A percentile compares a stretch with the other conserved stretches of the same genome.
Conservation (phyloP, 2,329 filamentous ascomycete genomes). For the Ophiognomonia clavigignenti-juglandacearum region DNA sequence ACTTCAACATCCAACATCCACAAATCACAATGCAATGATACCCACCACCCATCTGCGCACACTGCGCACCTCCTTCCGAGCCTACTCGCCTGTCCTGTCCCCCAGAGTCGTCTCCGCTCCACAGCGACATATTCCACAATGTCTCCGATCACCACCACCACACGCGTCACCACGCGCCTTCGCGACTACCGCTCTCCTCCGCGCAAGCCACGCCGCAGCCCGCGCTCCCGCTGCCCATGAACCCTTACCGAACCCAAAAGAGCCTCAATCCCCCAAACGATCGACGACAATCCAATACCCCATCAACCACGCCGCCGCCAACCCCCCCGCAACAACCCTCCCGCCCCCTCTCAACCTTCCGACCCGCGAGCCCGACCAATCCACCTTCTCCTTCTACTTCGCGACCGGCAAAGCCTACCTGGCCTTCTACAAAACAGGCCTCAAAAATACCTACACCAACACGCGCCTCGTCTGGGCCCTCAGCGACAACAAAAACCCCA, state of each 20-base stretch:
- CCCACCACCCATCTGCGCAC: slow-evolving; percentile 17
- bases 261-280: background rate
- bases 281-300: background rate
- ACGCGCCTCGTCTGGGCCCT: slow-evolving; percentile 44
- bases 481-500: slow-evolving; percentile 19
- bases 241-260: too few species aligned
- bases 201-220: background rate
- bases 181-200: background rate
- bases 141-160: background rate
- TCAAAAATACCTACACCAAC: slow-evolving; percentile 71
- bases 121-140: background rate
- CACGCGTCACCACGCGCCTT: background rate
- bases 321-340: slow-evolving; percentile 68
- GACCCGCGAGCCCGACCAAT: slow-evolving; percentile 39
- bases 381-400: slow-evolving; percentile 49
- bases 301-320: slow-evolving; percentile 30
- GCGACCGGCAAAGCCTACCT: slow-evolving; percentile 70
- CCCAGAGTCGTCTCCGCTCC: background rate
- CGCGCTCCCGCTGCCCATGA: too few species aligned
- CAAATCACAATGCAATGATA: slow-evolving; percentile 18
- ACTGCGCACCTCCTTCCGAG: slow-evolving; percentile 12
- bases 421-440: slow-evolving; percentile 80
- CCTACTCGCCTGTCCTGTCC: background rate
- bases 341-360: slow-evolving; percentile 66
- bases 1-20: background rate